These are phyloP conservation scores for Plasmodium falciparum DNA, from an alignment of 169 alveolate species.

Conservation along the genomic window DNA sequence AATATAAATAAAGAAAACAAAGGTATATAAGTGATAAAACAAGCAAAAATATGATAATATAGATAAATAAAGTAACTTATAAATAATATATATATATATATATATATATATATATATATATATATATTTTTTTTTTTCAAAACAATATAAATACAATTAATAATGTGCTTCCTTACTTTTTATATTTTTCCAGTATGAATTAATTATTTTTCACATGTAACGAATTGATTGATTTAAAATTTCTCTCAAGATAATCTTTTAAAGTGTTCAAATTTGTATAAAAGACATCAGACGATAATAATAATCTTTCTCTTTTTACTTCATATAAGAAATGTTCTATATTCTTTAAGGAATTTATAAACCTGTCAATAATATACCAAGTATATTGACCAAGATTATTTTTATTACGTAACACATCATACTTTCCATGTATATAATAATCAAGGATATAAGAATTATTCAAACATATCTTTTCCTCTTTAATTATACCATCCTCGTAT, in stretches of 20 bases:
- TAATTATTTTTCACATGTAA: slow-evolving; percentile 8
- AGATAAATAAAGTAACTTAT: too few relatives aligned
- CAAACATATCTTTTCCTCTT: slow-evolving; percentile 62
- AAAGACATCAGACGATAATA: slow-evolving; percentile 49
- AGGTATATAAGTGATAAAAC: too few relatives aligned
- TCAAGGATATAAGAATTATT: slow-evolving; percentile 84
- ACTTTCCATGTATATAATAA: slow-evolving; percentile 84
- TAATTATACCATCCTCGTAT: slow-evolving; percentile 51
- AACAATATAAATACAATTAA: too few relatives aligned
- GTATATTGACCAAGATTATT: slow-evolving; percentile 87
- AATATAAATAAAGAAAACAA: too few relatives aligned
- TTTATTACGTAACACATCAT: slow-evolving; percentile 78
- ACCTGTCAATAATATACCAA: slow-evolving; percentile 82
- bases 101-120: too few relatives aligned
- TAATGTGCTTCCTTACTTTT: not conserved
- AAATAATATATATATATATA: too few relatives aligned
- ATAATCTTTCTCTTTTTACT: slow-evolving; percentile 46
- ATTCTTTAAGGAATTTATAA: slow-evolving; percentile 79
- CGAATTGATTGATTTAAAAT: slow-evolving; percentile 68
- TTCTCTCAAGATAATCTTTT: slow-evolving; percentile 51
- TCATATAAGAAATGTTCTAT: slow-evolving; percentile 55
- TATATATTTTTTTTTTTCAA: too few relatives aligned
- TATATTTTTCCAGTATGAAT: not conserved
- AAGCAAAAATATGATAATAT: too few relatives aligned
- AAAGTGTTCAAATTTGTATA: slow-evolving; percentile 28